These are phyloP conservation scores for Pelargonium cotyledonis DNA, from an alignment of 441 rosid species.

Conservation along the genomic window DNA sequence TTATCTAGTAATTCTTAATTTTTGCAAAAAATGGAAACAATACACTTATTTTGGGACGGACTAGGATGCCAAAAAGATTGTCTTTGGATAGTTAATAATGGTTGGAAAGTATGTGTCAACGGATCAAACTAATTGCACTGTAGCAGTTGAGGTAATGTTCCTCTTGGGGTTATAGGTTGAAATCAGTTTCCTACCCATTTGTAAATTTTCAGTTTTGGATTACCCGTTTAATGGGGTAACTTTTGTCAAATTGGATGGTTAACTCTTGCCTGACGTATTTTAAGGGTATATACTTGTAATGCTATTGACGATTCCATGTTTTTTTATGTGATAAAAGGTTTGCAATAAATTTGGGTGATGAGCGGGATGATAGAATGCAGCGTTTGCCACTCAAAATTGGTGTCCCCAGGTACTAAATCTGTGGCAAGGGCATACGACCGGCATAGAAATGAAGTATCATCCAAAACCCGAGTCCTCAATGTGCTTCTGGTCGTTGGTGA, in stretches of 20 bases:
- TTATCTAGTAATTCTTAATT: too few species aligned
- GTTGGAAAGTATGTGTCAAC: not conserved
- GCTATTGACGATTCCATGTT: not conserved
- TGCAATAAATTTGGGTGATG: not conserved
- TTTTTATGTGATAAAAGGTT: not conserved
- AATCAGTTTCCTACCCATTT: not conserved
- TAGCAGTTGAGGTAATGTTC: not conserved
- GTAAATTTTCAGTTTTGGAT: not conserved
- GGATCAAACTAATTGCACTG: not conserved
- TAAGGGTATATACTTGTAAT: constrained; percentile 2
- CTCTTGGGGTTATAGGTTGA: not conserved
- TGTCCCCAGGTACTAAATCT: constrained; percentile 20
- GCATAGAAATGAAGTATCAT: constrained; percentile 26
- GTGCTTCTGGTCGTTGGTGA: constrained; percentile 36
- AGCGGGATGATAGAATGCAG: constrained; percentile 35
- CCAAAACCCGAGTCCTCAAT: constrained; percentile 31
- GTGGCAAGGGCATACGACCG: constrained; percentile 33
- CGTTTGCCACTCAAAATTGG: constrained; percentile 32
- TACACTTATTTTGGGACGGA: too few species aligned
- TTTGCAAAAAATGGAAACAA: too few species aligned
- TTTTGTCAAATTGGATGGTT: not conserved
- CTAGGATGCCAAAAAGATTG: not conserved
- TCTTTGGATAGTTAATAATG: not conserved
- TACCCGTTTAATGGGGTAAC: not conserved
- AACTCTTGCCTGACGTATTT: not conserved